Percentiles rank a stretch among this genome's conserved stretches.
phyloP scores from a whole-genome alignment of 148 eudicot species.

The Hydrangea macrophylla region DNA sequence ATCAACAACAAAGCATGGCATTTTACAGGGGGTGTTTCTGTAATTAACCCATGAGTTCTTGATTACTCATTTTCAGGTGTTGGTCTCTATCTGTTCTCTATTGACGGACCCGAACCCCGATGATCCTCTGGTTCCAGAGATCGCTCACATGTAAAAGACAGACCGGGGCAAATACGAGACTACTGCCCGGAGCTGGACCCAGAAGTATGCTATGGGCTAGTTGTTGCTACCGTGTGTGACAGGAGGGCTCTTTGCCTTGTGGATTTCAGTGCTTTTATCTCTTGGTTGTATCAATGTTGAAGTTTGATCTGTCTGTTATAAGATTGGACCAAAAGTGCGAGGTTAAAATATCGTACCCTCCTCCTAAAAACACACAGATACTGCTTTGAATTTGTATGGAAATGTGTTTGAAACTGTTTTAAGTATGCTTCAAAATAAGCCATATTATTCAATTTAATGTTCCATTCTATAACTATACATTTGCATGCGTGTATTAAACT shows the following conservation, averaged over 20 bases:
- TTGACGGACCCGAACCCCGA: slow-evolving; percentile 46
- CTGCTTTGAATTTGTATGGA: slow-evolving; percentile 3
- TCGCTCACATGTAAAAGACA: slow-evolving; percentile 54
- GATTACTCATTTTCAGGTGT: slow-evolving; percentile 23
- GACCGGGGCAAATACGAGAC: slow-evolving; percentile 44
- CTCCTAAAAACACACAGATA: not conserved
- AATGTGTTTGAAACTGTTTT: not conserved
- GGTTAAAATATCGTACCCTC: not conserved
- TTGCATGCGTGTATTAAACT: too few species aligned
- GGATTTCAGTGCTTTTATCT: not conserved
- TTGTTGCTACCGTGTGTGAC: not conserved
- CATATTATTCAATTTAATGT: too few species aligned
- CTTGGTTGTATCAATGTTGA: not conserved
- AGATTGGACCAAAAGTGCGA: not conserved
- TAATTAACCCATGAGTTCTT: too few species aligned
- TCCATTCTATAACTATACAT: too few species aligned
- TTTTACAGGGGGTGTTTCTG: too few species aligned
- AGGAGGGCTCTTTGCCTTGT: not conserved
- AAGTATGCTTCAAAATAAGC: not conserved
- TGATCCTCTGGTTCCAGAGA: slow-evolving; percentile 46
- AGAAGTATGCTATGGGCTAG: slow-evolving; percentile 50
- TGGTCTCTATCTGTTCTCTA: slow-evolving; percentile 45
- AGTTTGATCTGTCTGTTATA: not conserved
- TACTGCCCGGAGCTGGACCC: slow-evolving; percentile 48
- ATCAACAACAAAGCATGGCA: too few species aligned